Evolutionary conservation across 768 basidiomycete species (phyloP).

Genomic region (Psilocybe cubensis): DNA sequence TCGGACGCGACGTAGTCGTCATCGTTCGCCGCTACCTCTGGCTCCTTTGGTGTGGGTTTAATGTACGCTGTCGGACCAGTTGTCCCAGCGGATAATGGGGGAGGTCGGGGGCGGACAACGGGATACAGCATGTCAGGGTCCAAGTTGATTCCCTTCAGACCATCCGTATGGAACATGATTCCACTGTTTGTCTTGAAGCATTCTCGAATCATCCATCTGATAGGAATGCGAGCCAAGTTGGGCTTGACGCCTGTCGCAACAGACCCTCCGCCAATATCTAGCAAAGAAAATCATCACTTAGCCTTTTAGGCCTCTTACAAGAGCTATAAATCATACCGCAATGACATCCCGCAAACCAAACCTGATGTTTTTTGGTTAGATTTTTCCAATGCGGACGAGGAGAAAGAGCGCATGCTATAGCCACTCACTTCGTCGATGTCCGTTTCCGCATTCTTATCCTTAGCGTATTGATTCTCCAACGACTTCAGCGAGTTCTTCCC

Average conservation of each 20-base stretch:
- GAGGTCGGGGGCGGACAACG: constrained; percentile 41
- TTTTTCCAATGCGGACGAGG: not conserved
- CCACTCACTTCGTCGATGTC: constrained; percentile 46
- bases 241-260: constrained; percentile 43
- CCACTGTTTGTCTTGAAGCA: constrained; percentile 59
- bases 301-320: not conserved
- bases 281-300: not conserved
- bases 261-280: constrained; percentile 63
- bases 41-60: constrained; percentile 32
- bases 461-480: constrained; percentile 31
- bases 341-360: constrained; percentile 46
- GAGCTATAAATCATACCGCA: constrained; percentile 36
- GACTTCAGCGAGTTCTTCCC: constrained; percentile 18
- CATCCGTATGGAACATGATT: constrained; percentile 56
- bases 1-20: constrained; percentile 4
- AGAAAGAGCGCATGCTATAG: not conserved
- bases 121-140: constrained; percentile 40
- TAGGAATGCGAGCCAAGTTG: constrained; percentile 52
- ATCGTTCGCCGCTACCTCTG: constrained; percentile 12
- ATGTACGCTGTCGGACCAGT: constrained; percentile 20
- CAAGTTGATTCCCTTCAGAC: constrained; percentile 43
- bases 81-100: constrained; percentile 29
- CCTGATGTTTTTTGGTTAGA: constrained; percentile 10
- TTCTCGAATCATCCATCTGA: constrained; percentile 75
- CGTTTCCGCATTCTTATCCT: constrained; percentile 24